Evolutionary conservation across 1,284 basidiomycete genomes (phyloP), one percentile per base, ranked within the genome.

Genomic region (Coniferiporia sulphurascens): DNA sequence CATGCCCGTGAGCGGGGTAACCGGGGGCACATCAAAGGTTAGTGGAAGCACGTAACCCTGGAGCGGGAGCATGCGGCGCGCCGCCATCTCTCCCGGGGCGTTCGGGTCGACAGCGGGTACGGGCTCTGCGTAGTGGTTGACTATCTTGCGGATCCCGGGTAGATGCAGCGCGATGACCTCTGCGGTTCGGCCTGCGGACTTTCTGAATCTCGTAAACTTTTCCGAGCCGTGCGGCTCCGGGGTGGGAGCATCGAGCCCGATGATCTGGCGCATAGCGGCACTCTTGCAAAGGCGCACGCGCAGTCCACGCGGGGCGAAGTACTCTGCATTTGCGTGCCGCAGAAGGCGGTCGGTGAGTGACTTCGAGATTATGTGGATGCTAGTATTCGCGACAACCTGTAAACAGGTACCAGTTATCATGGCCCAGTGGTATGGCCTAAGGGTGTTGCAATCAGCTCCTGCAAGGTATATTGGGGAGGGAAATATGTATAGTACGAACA

Each of bases 301-400:
- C 15, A 66, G 56, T 13, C 64, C 64, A 10, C 64, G 64, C 8
- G 59, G 55, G 8, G 50, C 63, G 48, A 66, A 66, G 51, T 48
- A 65, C 19, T 55, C 52, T 21, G 55, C 43, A 52, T 66, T 66
- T 7, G 64, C 63, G 38, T 55, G 58, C 5, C 50, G 58, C 36
- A 66, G 64, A 43, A 59, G 61, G 8, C 61, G 63, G 55, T 66
- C 65, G 4, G 65, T 63, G 15, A 65, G 56, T 13, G 59, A 56
- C 44, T 65, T 66, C n/a, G 64, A 63, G 10, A 66, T 13, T 41
- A 60, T 41, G 41, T 56, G 63, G 51, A 58, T 57, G 32, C 53
- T 60, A 7, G 54, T 54, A 50, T 64, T 55, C 9, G 65, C 62
- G 22, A 36, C 44, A 41, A 52, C 38, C 46, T 65, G 65, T 12